Evolutionary conservation across 2,329 filamentous ascomycete genomes (phyloP).

Genomic region (Pseudogymnoascus destructans): DNA sequence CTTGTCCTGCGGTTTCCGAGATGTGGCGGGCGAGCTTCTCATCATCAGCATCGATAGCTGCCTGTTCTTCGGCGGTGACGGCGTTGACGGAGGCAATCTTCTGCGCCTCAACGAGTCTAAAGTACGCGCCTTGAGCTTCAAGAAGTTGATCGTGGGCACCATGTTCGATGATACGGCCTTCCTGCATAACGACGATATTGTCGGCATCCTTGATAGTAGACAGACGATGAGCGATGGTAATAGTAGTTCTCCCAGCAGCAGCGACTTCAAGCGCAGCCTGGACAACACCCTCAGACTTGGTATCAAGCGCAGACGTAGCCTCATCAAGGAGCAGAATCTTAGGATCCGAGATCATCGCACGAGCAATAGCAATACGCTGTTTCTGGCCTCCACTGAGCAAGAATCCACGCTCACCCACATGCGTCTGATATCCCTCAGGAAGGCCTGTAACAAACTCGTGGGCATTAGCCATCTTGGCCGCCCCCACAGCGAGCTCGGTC

Average conservation of each 20-base stretch:
- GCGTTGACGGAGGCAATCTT: constrained; percentile 53
- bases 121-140: constrained; percentile 59
- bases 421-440: constrained; percentile 81
- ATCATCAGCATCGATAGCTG: constrained; percentile 36
- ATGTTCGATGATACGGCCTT: constrained; percentile 81
- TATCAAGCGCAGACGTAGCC: constrained; percentile 86
- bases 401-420: constrained; percentile 92
- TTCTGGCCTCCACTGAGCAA: constrained; percentile 90
- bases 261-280: constrained; percentile 85
- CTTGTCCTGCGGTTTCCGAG: constrained; percentile 30
- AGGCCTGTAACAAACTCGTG: constrained; percentile 78
- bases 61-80: constrained; percentile 37
- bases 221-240: constrained; percentile 88
- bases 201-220: constrained; percentile 90
- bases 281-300: constrained; percentile 86
- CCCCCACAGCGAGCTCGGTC: constrained; percentile 58
- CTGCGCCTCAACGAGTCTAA: constrained; percentile 76
- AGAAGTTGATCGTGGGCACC: constrained; percentile 76
- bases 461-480: constrained; percentile 82
- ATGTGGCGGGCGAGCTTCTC: constrained; percentile 38
- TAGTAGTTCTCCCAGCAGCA: constrained; percentile 76
- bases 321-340: constrained; percentile 90
- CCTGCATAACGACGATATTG: constrained; percentile 87
- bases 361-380: constrained; percentile 88
- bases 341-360: constrained; percentile 80